Conservation (phyloP, 2,329 filamentous ascomycete species). For the Trichoderma sp. region DNA sequence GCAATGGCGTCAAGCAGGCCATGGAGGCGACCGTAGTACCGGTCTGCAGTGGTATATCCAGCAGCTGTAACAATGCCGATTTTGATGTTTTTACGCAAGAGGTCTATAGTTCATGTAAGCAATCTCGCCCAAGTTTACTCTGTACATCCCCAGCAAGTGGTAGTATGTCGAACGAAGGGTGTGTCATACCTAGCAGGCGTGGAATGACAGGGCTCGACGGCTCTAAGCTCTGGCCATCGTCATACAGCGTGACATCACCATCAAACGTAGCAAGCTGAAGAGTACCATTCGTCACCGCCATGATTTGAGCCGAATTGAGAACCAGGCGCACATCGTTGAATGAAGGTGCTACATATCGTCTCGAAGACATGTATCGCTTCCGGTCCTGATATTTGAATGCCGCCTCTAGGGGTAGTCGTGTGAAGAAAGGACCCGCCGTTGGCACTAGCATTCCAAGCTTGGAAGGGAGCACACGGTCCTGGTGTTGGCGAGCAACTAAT, state of each 20-base stretch:
- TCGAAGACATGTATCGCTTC: slow-evolving; percentile 80
- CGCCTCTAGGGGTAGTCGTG: slow-evolving; percentile 76
- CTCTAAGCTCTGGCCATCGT: slow-evolving; percentile 78
- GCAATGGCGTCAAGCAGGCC: slow-evolving; percentile 81
- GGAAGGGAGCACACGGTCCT: slow-evolving; percentile 65
- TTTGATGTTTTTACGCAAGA: slow-evolving; percentile 74
- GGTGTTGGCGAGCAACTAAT: slow-evolving; percentile 67
- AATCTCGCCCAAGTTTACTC: too few relatives aligned
- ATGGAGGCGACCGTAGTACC: slow-evolving; percentile 82
- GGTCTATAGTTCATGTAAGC: slow-evolving; percentile 41
- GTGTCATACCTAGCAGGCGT: slow-evolving; percentile 47
- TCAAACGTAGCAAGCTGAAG: slow-evolving; percentile 92
- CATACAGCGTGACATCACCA: slow-evolving; percentile 94
- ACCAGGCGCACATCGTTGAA: slow-evolving; percentile 96
- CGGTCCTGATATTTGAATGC: slow-evolving; percentile 89
- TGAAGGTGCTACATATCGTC: slow-evolving; percentile 89
- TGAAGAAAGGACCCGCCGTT: slow-evolving; percentile 91
- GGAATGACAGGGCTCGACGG: slow-evolving; percentile 74
- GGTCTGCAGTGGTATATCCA: slow-evolving; percentile 82
- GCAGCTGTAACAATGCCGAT: slow-evolving; percentile 96
- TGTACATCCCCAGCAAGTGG: too few relatives aligned
- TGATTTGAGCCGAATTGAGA: slow-evolving; percentile 90
- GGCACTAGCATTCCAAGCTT: slow-evolving; percentile 92
- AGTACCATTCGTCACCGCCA: slow-evolving; percentile 77
- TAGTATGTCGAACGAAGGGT: fast-evolving